Conservation (phyloP, 2,329 filamentous ascomycete species). For the Lachnellula willkommii region DNA sequence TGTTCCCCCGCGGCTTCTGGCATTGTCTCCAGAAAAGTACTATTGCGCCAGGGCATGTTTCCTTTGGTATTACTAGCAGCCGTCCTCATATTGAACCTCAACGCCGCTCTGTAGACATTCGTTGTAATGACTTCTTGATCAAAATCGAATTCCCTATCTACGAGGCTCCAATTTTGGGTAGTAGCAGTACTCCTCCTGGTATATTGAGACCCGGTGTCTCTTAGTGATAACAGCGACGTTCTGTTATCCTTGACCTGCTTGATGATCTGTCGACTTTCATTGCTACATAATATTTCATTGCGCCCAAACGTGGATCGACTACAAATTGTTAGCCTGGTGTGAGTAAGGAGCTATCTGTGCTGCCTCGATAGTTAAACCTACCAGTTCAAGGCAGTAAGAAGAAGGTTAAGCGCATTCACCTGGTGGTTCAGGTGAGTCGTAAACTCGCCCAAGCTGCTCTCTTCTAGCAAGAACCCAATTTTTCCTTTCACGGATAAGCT, state of each 20-base stretch:
- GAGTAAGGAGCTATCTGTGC: background rate
- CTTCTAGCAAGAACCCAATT: slow-evolving; percentile 1
- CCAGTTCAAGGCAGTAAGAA: slow-evolving; percentile 5
- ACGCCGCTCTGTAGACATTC: slow-evolving; percentile 1
- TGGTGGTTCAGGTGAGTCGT: slow-evolving; percentile 5
- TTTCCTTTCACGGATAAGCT: slow-evolving; percentile 1
- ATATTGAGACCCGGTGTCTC: background rate
- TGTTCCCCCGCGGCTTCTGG: background rate
- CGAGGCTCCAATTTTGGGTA: background rate
- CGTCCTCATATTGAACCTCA: slow-evolving; percentile 1
- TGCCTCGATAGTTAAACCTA: background rate
- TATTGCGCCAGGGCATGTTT: too few relatives aligned
- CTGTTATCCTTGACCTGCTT: background rate
- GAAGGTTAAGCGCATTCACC: slow-evolving; percentile 7
- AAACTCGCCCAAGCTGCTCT: slow-evolving; percentile 4
- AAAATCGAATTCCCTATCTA: slow-evolving; percentile 1
- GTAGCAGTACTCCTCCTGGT: background rate
- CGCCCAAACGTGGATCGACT: slow-evolving; percentile 5
- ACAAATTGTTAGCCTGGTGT: background rate
- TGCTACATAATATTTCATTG: background rate
- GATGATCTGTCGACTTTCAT: slow-evolving; percentile 3
- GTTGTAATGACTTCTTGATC: slow-evolving; percentile 2
- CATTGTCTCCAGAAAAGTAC: too few relatives aligned
- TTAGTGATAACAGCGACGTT: background rate
- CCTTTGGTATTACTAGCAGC: background rate